Percentiles rank a stretch among this genome's conserved stretches.
These are phyloP conservation scores for Acacia concinna DNA, from an alignment of 331 rosid genomes.

Conservation along the genomic window DNA sequence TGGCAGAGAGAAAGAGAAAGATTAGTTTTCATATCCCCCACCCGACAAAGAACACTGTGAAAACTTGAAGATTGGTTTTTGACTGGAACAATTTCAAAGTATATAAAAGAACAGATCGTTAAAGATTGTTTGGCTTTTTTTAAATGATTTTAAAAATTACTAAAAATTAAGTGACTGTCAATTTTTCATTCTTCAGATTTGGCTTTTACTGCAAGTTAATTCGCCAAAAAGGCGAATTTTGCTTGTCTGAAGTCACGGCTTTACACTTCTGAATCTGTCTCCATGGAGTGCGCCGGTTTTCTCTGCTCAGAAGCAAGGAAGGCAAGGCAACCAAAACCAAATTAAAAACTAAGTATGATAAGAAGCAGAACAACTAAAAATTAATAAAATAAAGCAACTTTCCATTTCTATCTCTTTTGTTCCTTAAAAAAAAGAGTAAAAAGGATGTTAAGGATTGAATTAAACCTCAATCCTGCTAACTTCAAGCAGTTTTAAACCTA, in stretches of 20 bases:
- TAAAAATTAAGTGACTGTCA: background rate
- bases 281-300: constrained; percentile 54
- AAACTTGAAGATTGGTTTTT: constrained; percentile 60
- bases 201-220: constrained; percentile 45
- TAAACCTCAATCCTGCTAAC: background rate
- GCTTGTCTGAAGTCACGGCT: constrained; percentile 28
- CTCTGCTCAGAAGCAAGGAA: constrained; percentile 13
- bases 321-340: constrained; percentile 12
- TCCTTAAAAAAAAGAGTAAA: background rate
- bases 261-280: constrained; percentile 22
- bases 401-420: background rate
- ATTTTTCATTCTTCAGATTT: constrained; percentile 23
- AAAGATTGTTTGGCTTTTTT: background rate
- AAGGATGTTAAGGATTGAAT: background rate
- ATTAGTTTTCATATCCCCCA: constrained; percentile 28
- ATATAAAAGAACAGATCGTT: background rate
- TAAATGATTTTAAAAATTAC: background rate
- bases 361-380: background rate
- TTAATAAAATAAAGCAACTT: constrained; percentile 5
- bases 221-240: constrained; percentile 26
- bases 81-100: constrained; percentile 48
- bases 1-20: constrained; percentile 23
- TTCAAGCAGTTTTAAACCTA: background rate
- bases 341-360: background rate
- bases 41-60: constrained; percentile 79